These are phyloP conservation scores for Amaranthus tricolor DNA, from an alignment of 179 eudicot genomes.

Conservation along the genomic window DNA sequence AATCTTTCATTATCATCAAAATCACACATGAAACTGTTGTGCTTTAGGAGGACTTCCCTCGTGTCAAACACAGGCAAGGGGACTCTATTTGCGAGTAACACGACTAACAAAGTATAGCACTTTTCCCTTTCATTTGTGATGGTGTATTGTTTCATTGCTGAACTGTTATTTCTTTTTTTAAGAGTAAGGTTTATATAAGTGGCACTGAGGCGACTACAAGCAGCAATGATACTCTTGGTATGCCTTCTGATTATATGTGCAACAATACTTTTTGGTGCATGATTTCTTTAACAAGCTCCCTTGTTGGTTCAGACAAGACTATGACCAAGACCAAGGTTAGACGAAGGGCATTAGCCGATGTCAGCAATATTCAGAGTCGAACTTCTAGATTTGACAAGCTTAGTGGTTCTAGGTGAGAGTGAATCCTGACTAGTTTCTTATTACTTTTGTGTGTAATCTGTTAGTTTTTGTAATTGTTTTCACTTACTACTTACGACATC, in stretches of 20 bases:
- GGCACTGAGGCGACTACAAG: slow-evolving; percentile 34
- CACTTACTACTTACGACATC: background rate
- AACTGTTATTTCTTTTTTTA: background rate
- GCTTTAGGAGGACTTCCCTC: slow-evolving; percentile 31
- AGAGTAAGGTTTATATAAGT: slow-evolving; percentile 32
- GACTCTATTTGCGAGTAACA: slow-evolving; percentile 13
- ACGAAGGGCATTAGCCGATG: slow-evolving; percentile 74
- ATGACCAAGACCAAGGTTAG: slow-evolving; percentile 33
- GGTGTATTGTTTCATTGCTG: background rate
- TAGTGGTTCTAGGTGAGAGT: slow-evolving; percentile 38
- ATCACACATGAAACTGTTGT: background rate
- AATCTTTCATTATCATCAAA: too few species aligned
- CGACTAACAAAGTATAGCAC: slow-evolving; percentile 10
- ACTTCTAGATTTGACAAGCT: slow-evolving; percentile 31
- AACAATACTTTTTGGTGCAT: background rate
- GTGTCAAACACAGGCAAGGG: slow-evolving; percentile 25
- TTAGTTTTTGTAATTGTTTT: background rate
- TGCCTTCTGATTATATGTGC: slow-evolving; percentile 16
- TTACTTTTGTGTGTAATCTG: background rate
- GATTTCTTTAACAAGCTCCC: slow-evolving; percentile 5
- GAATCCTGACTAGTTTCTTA: slow-evolving; percentile 14
- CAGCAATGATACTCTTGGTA: slow-evolving; percentile 37
- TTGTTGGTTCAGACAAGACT: slow-evolving; percentile 27
- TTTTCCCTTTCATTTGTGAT: background rate
- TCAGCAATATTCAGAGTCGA: slow-evolving; percentile 51